phyloP scores from a whole-genome alignment of 306 rosid species.

The Cucurbita maxima region DNA sequence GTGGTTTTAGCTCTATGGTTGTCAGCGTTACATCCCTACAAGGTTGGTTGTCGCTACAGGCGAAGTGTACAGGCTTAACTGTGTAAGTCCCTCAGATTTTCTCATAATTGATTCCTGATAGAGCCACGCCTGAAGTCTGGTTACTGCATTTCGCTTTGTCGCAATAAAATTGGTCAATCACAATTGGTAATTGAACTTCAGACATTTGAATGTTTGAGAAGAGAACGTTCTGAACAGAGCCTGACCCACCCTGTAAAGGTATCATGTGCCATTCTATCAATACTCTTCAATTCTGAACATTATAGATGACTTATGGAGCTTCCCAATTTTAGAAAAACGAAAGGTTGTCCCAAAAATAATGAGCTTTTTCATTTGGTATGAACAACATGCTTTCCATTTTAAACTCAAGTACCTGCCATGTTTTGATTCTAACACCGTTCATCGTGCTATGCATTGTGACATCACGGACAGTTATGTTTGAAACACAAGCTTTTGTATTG shows the following conservation, averaged over 20 bases:
- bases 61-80: slow-evolving; percentile 83
- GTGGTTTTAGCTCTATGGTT: slow-evolving; percentile 51
- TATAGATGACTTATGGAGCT: background rate
- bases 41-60: slow-evolving; percentile 89
- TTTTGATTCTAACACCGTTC: slow-evolving; percentile 95
- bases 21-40: slow-evolving; percentile 74
- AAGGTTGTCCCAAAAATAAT: background rate
- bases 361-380: too few species aligned
- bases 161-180: slow-evolving; percentile 90
- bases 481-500: slow-evolving; percentile 83
- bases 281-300: background rate
- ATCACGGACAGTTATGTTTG: slow-evolving; percentile 82
- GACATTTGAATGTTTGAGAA: slow-evolving; percentile 84
- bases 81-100: slow-evolving; percentile 75
- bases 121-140: slow-evolving; percentile 71
- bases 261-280: background rate
- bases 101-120: slow-evolving; percentile 80
- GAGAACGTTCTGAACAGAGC: slow-evolving; percentile 75
- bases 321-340: background rate
- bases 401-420: slow-evolving; percentile 71
- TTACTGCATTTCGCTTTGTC: slow-evolving; percentile 65
- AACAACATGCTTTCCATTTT: too few species aligned
- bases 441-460: slow-evolving; percentile 76
- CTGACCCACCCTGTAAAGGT: slow-evolving; percentile 74
- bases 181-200: slow-evolving; percentile 88